Conservation (phyloP, 129 eudicot species). For the Pittosporum tobira region DNA sequence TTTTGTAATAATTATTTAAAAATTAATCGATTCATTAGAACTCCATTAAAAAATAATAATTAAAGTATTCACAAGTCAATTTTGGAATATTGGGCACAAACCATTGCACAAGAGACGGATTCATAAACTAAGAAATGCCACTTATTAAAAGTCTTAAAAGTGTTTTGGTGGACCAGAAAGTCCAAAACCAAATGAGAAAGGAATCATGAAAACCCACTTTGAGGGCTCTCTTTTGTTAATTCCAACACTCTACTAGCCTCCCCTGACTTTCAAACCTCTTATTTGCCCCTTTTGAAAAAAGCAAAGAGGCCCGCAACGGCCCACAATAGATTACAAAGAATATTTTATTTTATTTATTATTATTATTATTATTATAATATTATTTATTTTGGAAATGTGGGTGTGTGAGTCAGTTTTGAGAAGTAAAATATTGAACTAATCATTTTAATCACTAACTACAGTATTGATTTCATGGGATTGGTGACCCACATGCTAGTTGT, state of each 20-base stretch:
- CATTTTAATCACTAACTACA: slow-evolving; percentile 28
- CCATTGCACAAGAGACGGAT: too few species aligned
- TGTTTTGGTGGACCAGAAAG: not conserved
- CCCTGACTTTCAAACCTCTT: slow-evolving; percentile 16
- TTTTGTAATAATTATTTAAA: too few species aligned
- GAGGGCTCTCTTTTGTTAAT: slow-evolving; percentile 8
- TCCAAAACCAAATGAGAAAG: too few species aligned
- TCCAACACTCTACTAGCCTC: not conserved
- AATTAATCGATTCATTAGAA: too few species aligned
- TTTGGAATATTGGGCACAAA: too few species aligned
- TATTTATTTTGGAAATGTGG: slow-evolving; percentile 12
- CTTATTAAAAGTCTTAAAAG: too few species aligned
- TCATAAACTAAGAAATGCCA: too few species aligned
- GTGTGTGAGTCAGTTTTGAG: slow-evolving; percentile 2
- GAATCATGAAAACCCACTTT: too few species aligned
- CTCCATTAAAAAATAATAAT: too few species aligned
- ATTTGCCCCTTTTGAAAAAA: slow-evolving; percentile 17
- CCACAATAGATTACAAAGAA: slow-evolving; percentile 3
- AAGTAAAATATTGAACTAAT: slow-evolving; percentile 19
- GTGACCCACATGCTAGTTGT: slow-evolving; percentile 22
- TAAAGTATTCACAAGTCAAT: too few species aligned
- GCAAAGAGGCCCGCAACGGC: slow-evolving; percentile 4
- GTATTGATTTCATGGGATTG: slow-evolving; percentile 29
- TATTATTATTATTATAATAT: too few species aligned
- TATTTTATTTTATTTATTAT: too few species aligned